A percentile compares a stretch with the other conserved stretches of the same genome.
phyloP scores from a whole-genome alignment of 1,284 basidiomycete species.

The Chondrostereum purpureum region DNA sequence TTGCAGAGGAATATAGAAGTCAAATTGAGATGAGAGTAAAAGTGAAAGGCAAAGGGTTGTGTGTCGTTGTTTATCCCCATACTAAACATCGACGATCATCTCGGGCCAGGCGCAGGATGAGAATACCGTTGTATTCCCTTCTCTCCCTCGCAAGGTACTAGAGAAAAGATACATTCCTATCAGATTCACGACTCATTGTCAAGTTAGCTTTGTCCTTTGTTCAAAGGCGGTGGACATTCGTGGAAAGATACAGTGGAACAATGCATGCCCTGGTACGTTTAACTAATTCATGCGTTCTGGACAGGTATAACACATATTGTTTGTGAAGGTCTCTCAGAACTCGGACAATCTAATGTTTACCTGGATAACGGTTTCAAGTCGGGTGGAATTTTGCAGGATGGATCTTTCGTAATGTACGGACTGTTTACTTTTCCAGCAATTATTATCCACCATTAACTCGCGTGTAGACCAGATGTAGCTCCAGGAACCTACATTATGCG shows the following conservation, averaged over 20 bases:
- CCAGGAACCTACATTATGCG: conserved; percentile 63
- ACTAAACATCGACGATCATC: conserved; percentile 1
- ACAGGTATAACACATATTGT: conserved; percentile 1
- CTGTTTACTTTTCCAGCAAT: conserved; percentile 5
- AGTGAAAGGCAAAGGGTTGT: conserved; percentile 3
- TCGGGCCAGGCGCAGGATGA: background rate
- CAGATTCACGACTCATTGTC: too few relatives aligned
- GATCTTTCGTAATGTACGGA: conserved; percentile 60
- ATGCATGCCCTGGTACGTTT: conserved; percentile 50
- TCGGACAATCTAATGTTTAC: conserved; percentile 53
- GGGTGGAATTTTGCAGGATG: conserved; percentile 48
- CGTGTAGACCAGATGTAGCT: conserved; percentile 6
- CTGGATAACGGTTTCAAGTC: conserved; percentile 52
- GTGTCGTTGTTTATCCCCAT: background rate
- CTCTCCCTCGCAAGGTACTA: too few relatives aligned
- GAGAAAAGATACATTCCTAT: too few relatives aligned
- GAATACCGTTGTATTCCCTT: too few relatives aligned
- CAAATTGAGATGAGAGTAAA: background rate
- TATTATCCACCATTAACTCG: background rate
- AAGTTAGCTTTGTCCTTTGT: conserved; percentile 12
- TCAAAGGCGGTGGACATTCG: conserved; percentile 43
- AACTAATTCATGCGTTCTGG: conserved; percentile 3
- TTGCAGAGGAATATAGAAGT: conserved; percentile 28
- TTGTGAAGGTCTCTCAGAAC: conserved; percentile 31
- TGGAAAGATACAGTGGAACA: conserved; percentile 62